Conservation (phyloP, 148 eudicot species). For the Rhododendron kiyosumense region DNA sequence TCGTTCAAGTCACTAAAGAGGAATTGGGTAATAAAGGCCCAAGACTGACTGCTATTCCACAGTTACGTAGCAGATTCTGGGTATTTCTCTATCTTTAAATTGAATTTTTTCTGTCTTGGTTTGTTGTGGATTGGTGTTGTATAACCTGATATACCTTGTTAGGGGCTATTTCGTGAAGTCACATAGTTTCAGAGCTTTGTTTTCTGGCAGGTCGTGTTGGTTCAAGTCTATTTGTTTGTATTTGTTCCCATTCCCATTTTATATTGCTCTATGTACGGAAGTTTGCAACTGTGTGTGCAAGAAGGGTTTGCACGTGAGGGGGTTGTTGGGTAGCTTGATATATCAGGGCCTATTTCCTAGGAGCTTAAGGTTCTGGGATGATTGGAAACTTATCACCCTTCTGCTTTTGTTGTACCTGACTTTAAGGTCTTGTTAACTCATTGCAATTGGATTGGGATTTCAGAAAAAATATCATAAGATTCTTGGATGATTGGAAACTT, state of each 20-base stretch:
- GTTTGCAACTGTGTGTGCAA: not conserved
- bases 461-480: conserved; percentile 47
- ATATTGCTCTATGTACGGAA: not conserved
- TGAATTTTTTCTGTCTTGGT: conserved; percentile 6
- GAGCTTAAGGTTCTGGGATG: not conserved
- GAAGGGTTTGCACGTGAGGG: not conserved
- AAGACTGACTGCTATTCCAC: conserved; percentile 82
- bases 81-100: conserved; percentile 28
- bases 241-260: not conserved
- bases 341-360: not conserved
- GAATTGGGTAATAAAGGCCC: conserved; percentile 91
- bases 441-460: conserved; percentile 61
- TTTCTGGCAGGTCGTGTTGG: not conserved
- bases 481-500: not conserved
- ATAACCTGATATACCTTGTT: not conserved
- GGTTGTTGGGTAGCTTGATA: not conserved
- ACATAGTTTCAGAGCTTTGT: not conserved
- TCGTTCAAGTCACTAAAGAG: conserved; percentile 94
- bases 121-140: not conserved
- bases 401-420: not conserved
- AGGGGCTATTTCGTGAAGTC: not conserved
- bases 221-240: not conserved
- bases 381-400: not conserved
- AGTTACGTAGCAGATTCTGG: conserved; percentile 93
- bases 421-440: conserved; percentile 63